Base-by-base conservation (phyloP, 2,329 filamentous ascomycete species). In the Exophiala oligosperma region DNA sequence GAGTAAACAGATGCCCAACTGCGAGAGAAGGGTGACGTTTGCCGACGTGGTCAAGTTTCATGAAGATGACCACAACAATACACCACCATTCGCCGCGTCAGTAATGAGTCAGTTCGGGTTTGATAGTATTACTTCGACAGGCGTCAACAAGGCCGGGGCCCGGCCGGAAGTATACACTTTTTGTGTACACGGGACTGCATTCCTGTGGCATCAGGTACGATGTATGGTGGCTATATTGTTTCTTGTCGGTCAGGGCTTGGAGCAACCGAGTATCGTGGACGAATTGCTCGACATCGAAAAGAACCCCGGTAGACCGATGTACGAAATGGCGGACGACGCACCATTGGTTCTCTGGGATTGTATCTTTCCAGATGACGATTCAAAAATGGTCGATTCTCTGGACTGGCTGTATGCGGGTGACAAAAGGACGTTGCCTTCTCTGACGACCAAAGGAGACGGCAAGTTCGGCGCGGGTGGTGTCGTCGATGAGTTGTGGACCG, bases 141-240 rank as follows among this genome's bases (percentile, higher is more conserved):
- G 7, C 4, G 7, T 9, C 32, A 11, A 35, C 32, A 35, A 9
- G 7, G 7, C 4, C 9, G 11, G 11, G 9, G 32, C 7, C 32
- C n/a, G 69, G 4, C 76, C 79, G 2, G 90, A 91, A 69, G 83
- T 97, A 12, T 97, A 95, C 76, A 87, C 88, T 61, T 95, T 99
- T 74, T 87, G 88, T 57, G 86, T 99, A 41, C 86, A 92, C 66
- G 94, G 94, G 21, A 92, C 89, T 6, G 94, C 92, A 1, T 99
- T 99, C 74, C 77, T 99, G 48, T 99, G 94, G 94, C 94, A 99
- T 76, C 94, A 99, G 76, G 95, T 99, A 66, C 87, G 94, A 24
- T 91, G 93, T 77, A 92, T 99, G 84, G 87, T 95, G n/a, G 85
- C 88, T 14, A 80, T 97, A 5, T 79, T 99, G n/a, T 97, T 99